A percentile compares a stretch with the other conserved stretches of the same genome.
Evolutionary conservation across 257 asterid species (phyloP).

Genomic region (Solanum piurae): DNA sequence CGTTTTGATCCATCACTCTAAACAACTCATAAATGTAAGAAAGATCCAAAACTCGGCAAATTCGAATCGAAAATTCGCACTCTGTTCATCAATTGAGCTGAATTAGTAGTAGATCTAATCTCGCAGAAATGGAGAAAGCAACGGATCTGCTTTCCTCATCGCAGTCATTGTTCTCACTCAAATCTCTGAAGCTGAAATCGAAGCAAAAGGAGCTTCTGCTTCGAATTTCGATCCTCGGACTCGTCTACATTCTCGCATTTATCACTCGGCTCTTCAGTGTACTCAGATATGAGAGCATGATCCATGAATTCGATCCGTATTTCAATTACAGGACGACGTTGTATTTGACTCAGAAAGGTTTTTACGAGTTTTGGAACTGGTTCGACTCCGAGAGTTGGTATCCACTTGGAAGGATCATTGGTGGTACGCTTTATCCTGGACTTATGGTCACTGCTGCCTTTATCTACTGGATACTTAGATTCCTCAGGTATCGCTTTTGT

Average conservation of each 20-base stretch:
- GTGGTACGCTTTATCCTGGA: constrained; percentile 96
- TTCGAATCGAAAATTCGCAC: background rate
- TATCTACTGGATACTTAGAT: constrained; percentile 76
- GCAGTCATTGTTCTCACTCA: constrained; percentile 16
- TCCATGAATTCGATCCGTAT: constrained; percentile 99
- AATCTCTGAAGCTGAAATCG: constrained; percentile 49
- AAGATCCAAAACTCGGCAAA: background rate
- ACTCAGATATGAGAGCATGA: constrained; percentile 95
- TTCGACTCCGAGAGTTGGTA: constrained; percentile 98
- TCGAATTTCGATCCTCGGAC: constrained; percentile 67
- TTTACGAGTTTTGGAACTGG: constrained; percentile 98
- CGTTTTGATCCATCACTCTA: background rate
- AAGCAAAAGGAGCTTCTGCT: constrained; percentile 93
- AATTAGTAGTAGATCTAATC: background rate
- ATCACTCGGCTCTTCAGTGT: constrained; percentile 85
- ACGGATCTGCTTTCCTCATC: constrained; percentile 2
- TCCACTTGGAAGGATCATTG: constrained; percentile 86
- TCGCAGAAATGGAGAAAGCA: background rate
- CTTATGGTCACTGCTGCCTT: constrained; percentile 97
- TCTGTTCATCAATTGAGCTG: background rate
- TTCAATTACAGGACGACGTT: constrained; percentile 94
- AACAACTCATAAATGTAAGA: background rate
- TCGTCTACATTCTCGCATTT: constrained; percentile 80
- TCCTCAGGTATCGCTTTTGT: constrained; percentile 51
- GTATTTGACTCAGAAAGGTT: constrained; percentile 66